Evolutionary conservation across 352 stramenopile species (phyloP), one percentile per base, ranked within the genome.

Genomic region (Phytophthora palmivora): DNA sequence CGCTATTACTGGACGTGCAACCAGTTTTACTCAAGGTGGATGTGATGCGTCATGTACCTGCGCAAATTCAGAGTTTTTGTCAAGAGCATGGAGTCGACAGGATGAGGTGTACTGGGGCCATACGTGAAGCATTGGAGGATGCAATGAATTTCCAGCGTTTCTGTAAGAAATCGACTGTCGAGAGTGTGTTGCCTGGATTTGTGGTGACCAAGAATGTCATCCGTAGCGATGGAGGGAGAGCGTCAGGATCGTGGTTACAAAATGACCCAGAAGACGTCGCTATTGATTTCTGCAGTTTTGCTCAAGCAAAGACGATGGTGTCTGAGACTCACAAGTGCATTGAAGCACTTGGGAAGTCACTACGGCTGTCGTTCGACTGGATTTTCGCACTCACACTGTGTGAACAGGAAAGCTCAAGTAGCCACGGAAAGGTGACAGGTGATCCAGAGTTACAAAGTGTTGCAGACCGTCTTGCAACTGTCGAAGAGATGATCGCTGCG

Each of bases 1-100:
- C 80, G 4, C 43, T 75, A 58, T 53, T 87, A 34, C 57, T 88
- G n/a, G 76, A 88, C 47, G 69, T 88, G 43, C 78, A 87, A 34
- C 78, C 78, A 2, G 54, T 68, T 36, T 43, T 88, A 9, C 37
- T 88, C 15, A 67, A 57, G 7, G 18, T 88, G 37, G 62, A 83
- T 48, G 62, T 72, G 15, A 61, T 21, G 7, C 53, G 37, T 2
- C 45, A 65, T n/a, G 37, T 74, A 10, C 30, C 36, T 21, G 24
- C 45, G 0, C 78, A 89, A 48, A 18, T 89, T 14, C 52, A 67
- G 22, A 47, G 39, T 15, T 88, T 87, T 36, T 89, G 80, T 49
- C 43, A 46, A 19, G 24, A 62, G 5, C 80, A 89, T 42, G 39
- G 58, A 0, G 16, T 89, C 9, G 48, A 69, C 7, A 1, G 22